Percentiles rank a stretch among this genome's conserved stretches.
Conservation (phyloP, 108 stramenopile genomes). For the Schizochytrium sp. region DNA sequence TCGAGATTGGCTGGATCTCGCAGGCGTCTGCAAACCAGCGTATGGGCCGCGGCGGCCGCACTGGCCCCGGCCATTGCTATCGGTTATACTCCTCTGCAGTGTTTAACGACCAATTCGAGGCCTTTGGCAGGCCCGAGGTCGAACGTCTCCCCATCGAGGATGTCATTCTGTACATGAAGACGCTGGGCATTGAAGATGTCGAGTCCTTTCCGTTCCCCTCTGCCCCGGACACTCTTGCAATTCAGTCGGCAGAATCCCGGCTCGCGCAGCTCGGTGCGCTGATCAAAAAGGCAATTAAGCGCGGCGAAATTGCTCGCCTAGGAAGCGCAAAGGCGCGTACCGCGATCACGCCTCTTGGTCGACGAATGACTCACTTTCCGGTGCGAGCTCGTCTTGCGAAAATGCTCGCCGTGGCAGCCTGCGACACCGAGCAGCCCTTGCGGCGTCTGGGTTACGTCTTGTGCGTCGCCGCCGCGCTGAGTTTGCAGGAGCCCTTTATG, state of each 20-base stretch:
- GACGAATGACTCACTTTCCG: background rate
- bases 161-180: conserved; percentile 79
- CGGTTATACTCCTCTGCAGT: conserved; percentile 82
- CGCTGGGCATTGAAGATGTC: conserved; percentile 65
- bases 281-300: conserved; percentile 18
- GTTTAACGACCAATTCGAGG: conserved; percentile 73
- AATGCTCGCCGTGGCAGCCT: conserved; percentile 10
- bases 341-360: background rate
- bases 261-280: conserved; percentile 71
- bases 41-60: conserved; percentile 87
- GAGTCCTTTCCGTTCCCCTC: conserved; percentile 68
- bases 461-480: background rate
- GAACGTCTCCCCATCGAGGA: conserved; percentile 71
- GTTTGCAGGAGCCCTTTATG: background rate
- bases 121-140: conserved; percentile 73
- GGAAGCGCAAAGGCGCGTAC: background rate
- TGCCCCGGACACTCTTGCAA: conserved; percentile 58
- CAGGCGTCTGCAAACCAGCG: conserved; percentile 94
- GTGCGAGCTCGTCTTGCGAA: conserved; percentile 1
- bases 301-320: background rate
- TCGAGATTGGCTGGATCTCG: conserved; percentile 89
- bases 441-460: background rate
- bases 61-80: conserved; percentile 93
- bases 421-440: background rate
- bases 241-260: conserved; percentile 59